These are phyloP conservation scores for Juglanconis juglandina DNA, from an alignment of 2,329 filamentous ascomycete genomes.

Conservation along the genomic window DNA sequence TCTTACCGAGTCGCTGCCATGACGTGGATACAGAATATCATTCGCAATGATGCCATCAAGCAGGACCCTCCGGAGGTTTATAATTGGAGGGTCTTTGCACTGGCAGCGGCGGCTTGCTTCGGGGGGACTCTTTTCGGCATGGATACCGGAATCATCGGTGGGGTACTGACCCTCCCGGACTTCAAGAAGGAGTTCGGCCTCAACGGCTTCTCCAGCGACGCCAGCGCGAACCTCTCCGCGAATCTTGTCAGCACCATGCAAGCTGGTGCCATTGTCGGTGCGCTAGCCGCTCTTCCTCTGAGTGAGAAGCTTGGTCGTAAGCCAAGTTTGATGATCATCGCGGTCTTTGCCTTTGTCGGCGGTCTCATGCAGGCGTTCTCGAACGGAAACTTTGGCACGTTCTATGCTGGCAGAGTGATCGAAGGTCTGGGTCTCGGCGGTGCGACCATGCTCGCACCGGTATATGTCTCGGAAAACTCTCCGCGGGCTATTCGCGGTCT, in stretches of 20 bases:
- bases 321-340: constrained; percentile 49
- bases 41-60: constrained; percentile 60
- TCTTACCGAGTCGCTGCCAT: background rate
- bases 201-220: constrained; percentile 34
- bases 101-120: constrained; percentile 53
- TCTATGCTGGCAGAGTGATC: constrained; percentile 60
- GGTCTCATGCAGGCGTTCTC: constrained; percentile 59
- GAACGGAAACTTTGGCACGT: constrained; percentile 52
- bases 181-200: constrained; percentile 46
- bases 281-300: constrained; percentile 45
- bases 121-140: constrained; percentile 22
- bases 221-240: constrained; percentile 53
- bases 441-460: constrained; percentile 41
- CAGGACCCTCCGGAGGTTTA: constrained; percentile 66
- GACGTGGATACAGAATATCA: constrained; percentile 38
- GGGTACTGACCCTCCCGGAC: constrained; percentile 12
- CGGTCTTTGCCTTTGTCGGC: constrained; percentile 53
- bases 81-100: constrained; percentile 64
- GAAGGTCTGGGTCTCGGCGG: constrained; percentile 44
- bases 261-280: constrained; percentile 38
- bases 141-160: constrained; percentile 16
- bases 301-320: constrained; percentile 54
- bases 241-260: constrained; percentile 62
- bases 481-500: constrained; percentile 42
- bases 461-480: constrained; percentile 44